Evolutionary conservation across 352 stramenopile species (phyloP).

Genomic region (Salisapilia sapeloensis): DNA sequence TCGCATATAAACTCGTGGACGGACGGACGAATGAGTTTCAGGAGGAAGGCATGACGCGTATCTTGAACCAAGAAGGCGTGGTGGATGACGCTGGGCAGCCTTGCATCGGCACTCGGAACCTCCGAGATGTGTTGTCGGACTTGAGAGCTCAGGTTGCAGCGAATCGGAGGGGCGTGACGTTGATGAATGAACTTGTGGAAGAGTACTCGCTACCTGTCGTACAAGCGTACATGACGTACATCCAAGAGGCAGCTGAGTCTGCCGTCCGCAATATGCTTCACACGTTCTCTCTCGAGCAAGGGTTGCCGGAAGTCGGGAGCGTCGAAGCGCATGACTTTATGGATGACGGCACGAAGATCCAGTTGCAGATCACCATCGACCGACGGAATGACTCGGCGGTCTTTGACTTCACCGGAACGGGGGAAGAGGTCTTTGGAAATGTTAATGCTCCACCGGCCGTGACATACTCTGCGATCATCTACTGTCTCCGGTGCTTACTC

Average conservation of each 20-base stretch:
- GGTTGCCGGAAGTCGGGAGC: conserved; percentile 64
- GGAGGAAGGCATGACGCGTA: conserved; percentile 92
- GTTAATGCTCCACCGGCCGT: conserved; percentile 97
- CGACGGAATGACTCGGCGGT: conserved; percentile 70
- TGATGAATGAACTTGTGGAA: conserved; percentile 89
- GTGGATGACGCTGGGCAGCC: conserved; percentile 62
- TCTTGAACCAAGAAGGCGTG: conserved; percentile 86
- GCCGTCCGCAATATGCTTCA: conserved; percentile 94
- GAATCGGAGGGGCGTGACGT: conserved; percentile 91
- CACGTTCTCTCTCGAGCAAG: conserved; percentile 73
- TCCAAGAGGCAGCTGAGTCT: conserved; percentile 90
- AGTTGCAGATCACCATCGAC: conserved; percentile 93
- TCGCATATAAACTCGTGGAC: conserved; percentile 98
- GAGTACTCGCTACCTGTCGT: conserved; percentile 93
- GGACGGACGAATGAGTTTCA: conserved; percentile 88
- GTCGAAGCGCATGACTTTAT: conserved; percentile 95
- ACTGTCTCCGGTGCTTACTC: conserved; percentile 94
- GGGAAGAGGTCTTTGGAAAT: conserved; percentile 95
- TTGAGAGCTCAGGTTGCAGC: conserved; percentile 95
- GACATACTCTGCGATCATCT: conserved; percentile 98
- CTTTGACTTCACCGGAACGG: conserved; percentile 97
- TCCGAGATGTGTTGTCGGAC: conserved; percentile 96
- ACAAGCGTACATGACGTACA: conserved; percentile 97
- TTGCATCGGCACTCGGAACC: conserved; percentile 88
- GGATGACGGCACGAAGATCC: conserved; percentile 97